Percentiles rank a stretch among this genome's conserved stretches.
These are phyloP conservation scores for Thalassiosira mediterranea DNA, from an alignment of 352 stramenopile genomes.

Conservation along the genomic window DNA sequence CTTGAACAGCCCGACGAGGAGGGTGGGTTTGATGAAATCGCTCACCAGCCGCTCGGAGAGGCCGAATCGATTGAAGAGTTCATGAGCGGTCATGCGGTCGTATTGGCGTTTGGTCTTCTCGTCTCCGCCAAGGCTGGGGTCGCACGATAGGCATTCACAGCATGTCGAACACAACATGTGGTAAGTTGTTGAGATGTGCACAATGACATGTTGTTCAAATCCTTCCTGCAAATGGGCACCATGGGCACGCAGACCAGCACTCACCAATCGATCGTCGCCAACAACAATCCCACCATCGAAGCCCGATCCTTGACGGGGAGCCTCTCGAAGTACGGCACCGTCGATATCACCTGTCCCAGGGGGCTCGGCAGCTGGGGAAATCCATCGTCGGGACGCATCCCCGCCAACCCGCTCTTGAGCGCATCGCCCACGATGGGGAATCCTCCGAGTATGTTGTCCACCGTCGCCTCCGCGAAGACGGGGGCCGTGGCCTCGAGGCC, in stretches of 20 bases:
- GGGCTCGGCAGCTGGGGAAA: constrained; percentile 80
- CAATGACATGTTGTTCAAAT: too few species aligned
- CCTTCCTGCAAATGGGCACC: too few species aligned
- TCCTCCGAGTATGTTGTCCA: constrained; percentile 28
- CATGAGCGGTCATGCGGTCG: constrained; percentile 86
- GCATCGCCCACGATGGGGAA: constrained; percentile 37
- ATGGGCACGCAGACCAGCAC: too few species aligned
- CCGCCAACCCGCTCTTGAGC: constrained; percentile 27
- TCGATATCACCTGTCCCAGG: constrained; percentile 84
- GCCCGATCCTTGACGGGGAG: constrained; percentile 82
- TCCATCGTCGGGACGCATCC: constrained; percentile 11
- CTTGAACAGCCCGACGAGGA: constrained; percentile 63
- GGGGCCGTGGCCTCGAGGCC: constrained; percentile 85
- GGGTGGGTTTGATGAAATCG: constrained; percentile 86
- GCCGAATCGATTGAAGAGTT: constrained; percentile 83
- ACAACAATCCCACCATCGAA: constrained; percentile 84
- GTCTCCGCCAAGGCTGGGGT: constrained; percentile 59
- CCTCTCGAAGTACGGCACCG: constrained; percentile 85
- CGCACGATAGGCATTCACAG: background rate
- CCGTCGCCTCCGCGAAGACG: constrained; percentile 72
- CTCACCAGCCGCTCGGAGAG: constrained; percentile 82
- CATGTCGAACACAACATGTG: too few species aligned
- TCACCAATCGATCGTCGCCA: constrained; percentile 83
- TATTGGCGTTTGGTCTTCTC: constrained; percentile 80
- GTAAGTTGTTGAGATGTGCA: too few species aligned